Percentiles rank a stretch among this genome's conserved stretches.
Evolutionary conservation across 805 yeast genomes (phyloP).

Genomic region (Ogataea paraovalis): DNA sequence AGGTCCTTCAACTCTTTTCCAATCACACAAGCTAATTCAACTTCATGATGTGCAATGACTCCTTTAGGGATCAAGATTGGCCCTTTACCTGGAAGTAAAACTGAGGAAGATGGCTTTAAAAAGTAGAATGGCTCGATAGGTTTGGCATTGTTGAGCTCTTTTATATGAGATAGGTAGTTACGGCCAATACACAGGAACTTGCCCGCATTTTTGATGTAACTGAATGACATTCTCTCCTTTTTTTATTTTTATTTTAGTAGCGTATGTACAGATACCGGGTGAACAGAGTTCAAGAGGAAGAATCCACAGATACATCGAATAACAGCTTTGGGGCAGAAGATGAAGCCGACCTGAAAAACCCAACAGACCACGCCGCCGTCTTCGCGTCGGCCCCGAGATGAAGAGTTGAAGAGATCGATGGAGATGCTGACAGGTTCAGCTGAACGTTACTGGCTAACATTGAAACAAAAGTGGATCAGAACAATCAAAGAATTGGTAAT

Average conservation of each 20-base stretch:
- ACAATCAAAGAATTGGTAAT: no score
- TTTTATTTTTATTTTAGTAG: no score
- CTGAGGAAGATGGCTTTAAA: constrained; percentile 80
- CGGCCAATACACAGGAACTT: constrained; percentile 95
- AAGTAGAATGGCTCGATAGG: constrained; percentile 92
- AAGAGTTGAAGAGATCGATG: neutral
- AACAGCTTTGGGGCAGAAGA: no score
- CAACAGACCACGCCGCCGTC: neutral
- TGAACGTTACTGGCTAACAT: no score
- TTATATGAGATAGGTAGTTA: constrained; percentile 93
- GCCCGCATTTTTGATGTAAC: constrained; percentile 56
- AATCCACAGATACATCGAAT: no score
- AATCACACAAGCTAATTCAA: constrained; percentile 81
- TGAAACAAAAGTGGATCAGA: no score
- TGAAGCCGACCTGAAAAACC: neutral
- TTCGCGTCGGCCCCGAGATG: neutral
- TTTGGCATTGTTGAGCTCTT: constrained; percentile 75
- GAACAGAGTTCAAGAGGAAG: no score
- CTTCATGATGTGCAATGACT: constrained; percentile 81
- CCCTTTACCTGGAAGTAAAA: constrained; percentile 63
- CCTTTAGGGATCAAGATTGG: constrained; percentile 84
- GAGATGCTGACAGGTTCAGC: neutral
- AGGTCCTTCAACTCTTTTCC: constrained; percentile 61
- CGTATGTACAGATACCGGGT: no score
- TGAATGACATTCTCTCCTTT: constrained; percentile 36